A percentile compares a stretch with the other conserved stretches of the same genome.
Conservation (phyloP, 2,329 filamentous ascomycete genomes). For the Reticulascus tulasneorum region DNA sequence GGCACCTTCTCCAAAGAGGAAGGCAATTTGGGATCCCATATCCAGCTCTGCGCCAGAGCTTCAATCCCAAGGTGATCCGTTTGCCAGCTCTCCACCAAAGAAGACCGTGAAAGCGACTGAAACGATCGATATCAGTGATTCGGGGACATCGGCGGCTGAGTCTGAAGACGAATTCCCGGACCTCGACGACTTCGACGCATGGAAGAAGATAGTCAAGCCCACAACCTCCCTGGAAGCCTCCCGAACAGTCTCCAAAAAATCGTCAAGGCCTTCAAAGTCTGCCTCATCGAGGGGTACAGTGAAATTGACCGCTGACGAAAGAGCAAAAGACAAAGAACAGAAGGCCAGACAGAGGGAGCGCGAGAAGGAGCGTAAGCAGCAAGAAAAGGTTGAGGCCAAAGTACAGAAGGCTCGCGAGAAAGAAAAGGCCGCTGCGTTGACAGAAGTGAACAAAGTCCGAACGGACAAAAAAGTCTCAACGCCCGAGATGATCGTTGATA, state of each 20-base stretch:
- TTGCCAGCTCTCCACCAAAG: constrained; percentile 11
- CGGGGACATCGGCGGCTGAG: constrained; percentile 17
- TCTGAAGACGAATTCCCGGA: constrained; percentile 49
- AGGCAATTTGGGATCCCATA: constrained; percentile 44
- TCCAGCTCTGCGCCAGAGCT: constrained; percentile 48
- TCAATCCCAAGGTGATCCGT: background rate
- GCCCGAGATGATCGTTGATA: constrained; percentile 72
- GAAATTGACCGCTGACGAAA: constrained; percentile 32
- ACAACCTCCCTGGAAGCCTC: constrained; percentile 5
- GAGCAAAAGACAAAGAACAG: constrained; percentile 33
- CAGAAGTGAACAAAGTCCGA: constrained; percentile 68
- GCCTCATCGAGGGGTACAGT: constrained; percentile 7
- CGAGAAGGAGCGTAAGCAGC: constrained; percentile 52
- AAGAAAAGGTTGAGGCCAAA: constrained; percentile 55
- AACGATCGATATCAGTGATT: constrained; percentile 34
- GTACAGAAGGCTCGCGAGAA: constrained; percentile 61
- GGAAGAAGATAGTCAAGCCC: constrained; percentile 19
- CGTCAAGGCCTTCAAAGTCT: constrained; percentile 4
- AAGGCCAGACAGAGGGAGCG: constrained; percentile 47
- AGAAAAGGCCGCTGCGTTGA: constrained; percentile 60
- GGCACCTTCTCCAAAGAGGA: constrained; percentile 17
- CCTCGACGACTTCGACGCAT: constrained; percentile 34
- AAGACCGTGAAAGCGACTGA: constrained; percentile 4
- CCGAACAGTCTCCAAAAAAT: background rate
- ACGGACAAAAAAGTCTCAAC: constrained; percentile 70